Base-by-base conservation (phyloP, 805 yeast species). In the Kluyveromyces starmeri region DNA sequence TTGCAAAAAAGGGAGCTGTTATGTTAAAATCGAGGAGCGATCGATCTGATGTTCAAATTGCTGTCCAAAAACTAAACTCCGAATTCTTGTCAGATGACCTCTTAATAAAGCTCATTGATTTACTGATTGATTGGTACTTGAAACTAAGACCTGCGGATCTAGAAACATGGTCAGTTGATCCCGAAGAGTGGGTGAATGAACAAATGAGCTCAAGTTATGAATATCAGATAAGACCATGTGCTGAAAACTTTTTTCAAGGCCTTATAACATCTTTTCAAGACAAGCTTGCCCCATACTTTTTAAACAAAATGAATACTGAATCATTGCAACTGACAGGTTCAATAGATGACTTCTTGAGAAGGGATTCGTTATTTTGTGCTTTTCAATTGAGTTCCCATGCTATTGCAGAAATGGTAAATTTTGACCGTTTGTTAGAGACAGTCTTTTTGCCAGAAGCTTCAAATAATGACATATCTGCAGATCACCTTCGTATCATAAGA, bases 171-270 rank as follows among this genome's bases (percentile, higher is more conserved):
- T 53, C 66, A 9, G 55, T 70, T 12, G 95, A 86, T 40, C 96
- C 97, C 0, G 97, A 86, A 53, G 96, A 85, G 54, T 92, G 94
- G 84, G 76, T 83, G 14, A 76, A 78, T 43, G 95, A 85, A 49
- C 94, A 86, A 45, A 61, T 78, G 38, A 70, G 76, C 33, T 64
- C 75, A 4, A 78, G 80, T 50, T 85, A 83, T 77, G 96, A 88
- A 51, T 84, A 65, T 53, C 88, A 83, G 51, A 68, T 86, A 9
- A 66, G 94, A 37, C 85, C 89, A 3, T 84, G 96, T 58, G 85
- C 95, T 0, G 95, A 84, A 46, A 78, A 78, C 50, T 76, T 85
- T 44, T 86, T 78, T 51, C 83, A 78, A 44, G 92, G 81, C 50
- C 59, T 88, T 42, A 71, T 83, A 24, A 65, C 67, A 30, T 68